These are phyloP conservation scores for Agaricus subrufescens DNA, from an alignment of 768 basidiomycete species.

Conservation along the genomic window DNA sequence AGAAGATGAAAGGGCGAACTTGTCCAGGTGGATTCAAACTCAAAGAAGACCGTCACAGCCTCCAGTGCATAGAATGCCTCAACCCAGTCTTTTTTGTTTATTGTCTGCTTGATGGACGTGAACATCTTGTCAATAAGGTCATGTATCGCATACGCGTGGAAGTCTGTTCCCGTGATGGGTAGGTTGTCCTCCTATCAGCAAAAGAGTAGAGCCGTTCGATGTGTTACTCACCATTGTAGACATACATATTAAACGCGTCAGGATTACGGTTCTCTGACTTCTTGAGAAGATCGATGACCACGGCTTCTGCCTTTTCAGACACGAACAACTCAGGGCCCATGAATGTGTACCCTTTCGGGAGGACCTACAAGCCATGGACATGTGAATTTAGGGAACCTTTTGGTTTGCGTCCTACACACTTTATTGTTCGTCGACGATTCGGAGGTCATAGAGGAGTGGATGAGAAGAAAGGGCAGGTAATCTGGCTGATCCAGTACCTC, in stretches of 20 bases:
- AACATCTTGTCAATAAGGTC: conserved; percentile 30
- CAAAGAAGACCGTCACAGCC: conserved; percentile 27
- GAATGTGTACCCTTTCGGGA: conserved; percentile 29
- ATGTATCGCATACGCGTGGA: conserved; percentile 27
- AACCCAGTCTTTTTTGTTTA: conserved; percentile 27
- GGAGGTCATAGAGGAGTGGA: neutral
- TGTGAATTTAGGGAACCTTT: neutral
- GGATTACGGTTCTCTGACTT: conserved; percentile 27
- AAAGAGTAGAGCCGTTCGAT: neutral
- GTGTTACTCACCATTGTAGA: conserved; percentile 26
- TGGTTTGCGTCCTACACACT: neutral
- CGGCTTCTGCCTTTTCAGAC: conserved; percentile 22
- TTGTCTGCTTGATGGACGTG: conserved; percentile 23
- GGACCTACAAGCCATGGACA: neutral
- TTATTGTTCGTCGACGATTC: neutral
- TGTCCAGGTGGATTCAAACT: conserved; percentile 24
- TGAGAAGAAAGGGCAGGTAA: neutral
- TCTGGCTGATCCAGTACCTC: too few species aligned
- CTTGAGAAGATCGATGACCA: conserved; percentile 22
- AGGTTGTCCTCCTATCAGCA: neutral
- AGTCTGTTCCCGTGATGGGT: conserved; percentile 19
- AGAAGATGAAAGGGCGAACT: conserved; percentile 18
- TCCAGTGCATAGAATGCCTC: conserved; percentile 29
- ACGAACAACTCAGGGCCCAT: conserved; percentile 23
- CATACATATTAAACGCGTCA: conserved; percentile 28